These are phyloP conservation scores for Polygonum aviculare DNA, from an alignment of 148 eudicot genomes.

Conservation along the genomic window DNA sequence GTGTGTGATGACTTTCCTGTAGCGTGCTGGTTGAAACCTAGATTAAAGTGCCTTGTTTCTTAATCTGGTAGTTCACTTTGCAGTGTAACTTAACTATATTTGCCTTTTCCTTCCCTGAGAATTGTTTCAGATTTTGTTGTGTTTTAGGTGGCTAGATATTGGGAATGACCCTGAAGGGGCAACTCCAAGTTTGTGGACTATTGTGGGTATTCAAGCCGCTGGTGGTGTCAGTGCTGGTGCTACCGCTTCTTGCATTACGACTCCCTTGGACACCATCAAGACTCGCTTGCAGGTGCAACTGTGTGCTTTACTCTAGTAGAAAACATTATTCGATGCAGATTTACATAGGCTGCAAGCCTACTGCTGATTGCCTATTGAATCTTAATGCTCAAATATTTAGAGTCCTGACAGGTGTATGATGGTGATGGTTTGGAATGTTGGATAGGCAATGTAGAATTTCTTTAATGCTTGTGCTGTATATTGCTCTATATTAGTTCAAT, in stretches of 20 bases:
- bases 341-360: background rate
- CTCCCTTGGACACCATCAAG: constrained; percentile 92
- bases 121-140: background rate
- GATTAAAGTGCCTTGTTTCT: background rate
- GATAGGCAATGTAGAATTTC: background rate
- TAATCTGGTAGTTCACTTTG: background rate
- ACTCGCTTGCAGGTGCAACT: constrained; percentile 77
- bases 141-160: constrained; percentile 13
- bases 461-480: background rate
- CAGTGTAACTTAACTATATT: background rate
- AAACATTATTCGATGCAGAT: background rate
- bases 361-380: background rate
- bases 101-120: background rate
- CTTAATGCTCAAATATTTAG: background rate
- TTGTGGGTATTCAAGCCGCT: constrained; percentile 77
- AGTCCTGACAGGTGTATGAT: background rate
- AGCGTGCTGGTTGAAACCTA: background rate
- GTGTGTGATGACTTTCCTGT: background rate
- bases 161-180: constrained; percentile 34
- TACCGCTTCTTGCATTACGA: constrained; percentile 82
- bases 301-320: background rate
- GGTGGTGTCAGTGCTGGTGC: constrained; percentile 96
- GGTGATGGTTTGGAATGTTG: background rate
- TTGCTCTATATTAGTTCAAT: background rate
- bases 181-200: constrained; percentile 44